Conservation (phyloP, 305 asterid species). For the Fraxinus sp. region DNA sequence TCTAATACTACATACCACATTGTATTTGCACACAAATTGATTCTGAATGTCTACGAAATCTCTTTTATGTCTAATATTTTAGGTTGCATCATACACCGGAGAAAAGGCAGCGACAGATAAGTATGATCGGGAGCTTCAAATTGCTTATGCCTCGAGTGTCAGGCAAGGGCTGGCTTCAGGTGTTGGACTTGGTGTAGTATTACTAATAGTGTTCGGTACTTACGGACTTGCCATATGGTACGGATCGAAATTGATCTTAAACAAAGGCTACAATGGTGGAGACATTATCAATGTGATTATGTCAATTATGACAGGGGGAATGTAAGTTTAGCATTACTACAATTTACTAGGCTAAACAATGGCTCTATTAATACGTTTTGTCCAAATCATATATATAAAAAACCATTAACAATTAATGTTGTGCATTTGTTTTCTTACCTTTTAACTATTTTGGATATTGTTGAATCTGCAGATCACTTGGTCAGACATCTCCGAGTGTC, state of each 20-base stretch:
- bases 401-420: not conserved
- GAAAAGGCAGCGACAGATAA: conserved; percentile 48
- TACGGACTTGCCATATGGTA: conserved; percentile 71
- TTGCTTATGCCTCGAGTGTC: conserved; percentile 42
- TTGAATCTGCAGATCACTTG: conserved; percentile 48
- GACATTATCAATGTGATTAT: conserved; percentile 54
- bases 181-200: conserved; percentile 41
- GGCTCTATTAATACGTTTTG: not conserved
- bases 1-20: not conserved
- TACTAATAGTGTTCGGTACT: conserved; percentile 39
- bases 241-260: conserved; percentile 48
- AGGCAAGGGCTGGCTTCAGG: conserved; percentile 70
- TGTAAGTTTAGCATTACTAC: conserved; percentile 35
- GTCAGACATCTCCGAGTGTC: conserved; percentile 54
- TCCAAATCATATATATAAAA: not conserved
- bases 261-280: conserved; percentile 56
- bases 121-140: conserved; percentile 44
- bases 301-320: conserved; percentile 67
- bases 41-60: not conserved
- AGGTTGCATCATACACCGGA: conserved; percentile 73
- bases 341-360: not conserved
- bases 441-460: not conserved
- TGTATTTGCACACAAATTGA: not conserved
- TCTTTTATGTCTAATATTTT: not conserved
- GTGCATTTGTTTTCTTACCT: not conserved